phyloP scores from a whole-genome alignment of 31 red algal species.

The Asparagopsis taxiformis region DNA sequence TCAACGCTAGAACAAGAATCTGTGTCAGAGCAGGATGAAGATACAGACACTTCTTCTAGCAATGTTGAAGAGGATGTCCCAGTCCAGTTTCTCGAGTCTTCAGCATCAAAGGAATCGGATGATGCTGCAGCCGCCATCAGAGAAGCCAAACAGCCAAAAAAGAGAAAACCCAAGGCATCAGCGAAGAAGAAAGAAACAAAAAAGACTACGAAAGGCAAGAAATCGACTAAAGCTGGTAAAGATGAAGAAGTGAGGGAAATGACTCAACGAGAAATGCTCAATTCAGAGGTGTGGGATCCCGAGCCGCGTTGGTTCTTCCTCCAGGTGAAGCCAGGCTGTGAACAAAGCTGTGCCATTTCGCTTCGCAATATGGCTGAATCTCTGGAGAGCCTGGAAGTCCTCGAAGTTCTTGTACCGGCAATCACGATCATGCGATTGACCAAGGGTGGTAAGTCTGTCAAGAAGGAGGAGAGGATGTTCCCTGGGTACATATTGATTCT shows the following conservation, averaged over 20 bases:
- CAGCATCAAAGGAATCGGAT: conserved; percentile 5
- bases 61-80: background rate
- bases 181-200: background rate
- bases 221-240: background rate
- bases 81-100: background rate
- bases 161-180: conserved; percentile 6
- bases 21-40: background rate
- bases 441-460: conserved; percentile 59
- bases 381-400: conserved; percentile 34
- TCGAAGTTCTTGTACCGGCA: conserved; percentile 72
- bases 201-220: background rate
- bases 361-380: conserved; percentile 70
- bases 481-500: conserved; percentile 78
- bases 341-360: conserved; percentile 63
- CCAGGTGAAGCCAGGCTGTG: conserved; percentile 81
- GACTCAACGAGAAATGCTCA: conserved; percentile 8
- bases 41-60: background rate
- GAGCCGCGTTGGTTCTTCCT: conserved; percentile 83
- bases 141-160: conserved; percentile 23
- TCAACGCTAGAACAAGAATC: background rate
- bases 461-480: conserved; percentile 78
- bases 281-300: conserved; percentile 20
- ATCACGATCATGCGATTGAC: conserved; percentile 71
- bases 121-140: conserved; percentile 1
- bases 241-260: conserved; percentile 1